Evolutionary conservation across 1,139 yeast species (phyloP).

Genomic region (Yamadazyma atmosphaerica): DNA sequence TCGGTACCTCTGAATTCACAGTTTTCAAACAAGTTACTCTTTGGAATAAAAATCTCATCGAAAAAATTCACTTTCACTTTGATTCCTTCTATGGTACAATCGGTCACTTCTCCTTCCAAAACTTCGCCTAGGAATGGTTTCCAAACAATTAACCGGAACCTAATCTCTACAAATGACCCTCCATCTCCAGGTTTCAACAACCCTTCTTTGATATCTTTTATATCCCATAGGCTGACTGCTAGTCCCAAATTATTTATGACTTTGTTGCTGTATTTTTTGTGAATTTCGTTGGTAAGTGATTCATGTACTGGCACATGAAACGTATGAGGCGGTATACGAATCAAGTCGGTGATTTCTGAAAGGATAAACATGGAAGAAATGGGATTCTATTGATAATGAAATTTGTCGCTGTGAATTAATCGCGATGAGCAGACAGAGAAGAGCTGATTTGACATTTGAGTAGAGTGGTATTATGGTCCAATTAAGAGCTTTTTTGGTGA

Average conservation of each 20-base stretch:
- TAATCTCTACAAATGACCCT: slow-evolving; percentile 74
- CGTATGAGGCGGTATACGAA: slow-evolving; percentile 84
- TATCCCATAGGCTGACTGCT: slow-evolving; percentile 81
- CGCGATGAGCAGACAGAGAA: not conserved
- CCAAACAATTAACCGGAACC: slow-evolving; percentile 77
- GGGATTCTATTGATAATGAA: not conserved
- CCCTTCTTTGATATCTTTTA: slow-evolving; percentile 80
- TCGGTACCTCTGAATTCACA: slow-evolving; percentile 71
- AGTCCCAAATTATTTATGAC: slow-evolving; percentile 82
- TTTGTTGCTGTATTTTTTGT: slow-evolving; percentile 81
- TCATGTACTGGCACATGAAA: slow-evolving; percentile 70
- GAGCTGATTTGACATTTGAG: too few species aligned
- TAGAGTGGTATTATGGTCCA: too few species aligned
- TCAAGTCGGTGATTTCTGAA: slow-evolving; percentile 75
- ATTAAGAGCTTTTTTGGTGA: too few species aligned
- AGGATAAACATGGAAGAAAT: slow-evolving; percentile 69
- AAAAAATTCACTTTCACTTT: slow-evolving; percentile 83
- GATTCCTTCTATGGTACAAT: slow-evolving; percentile 84
- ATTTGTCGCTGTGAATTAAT: not conserved
- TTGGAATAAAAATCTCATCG: slow-evolving; percentile 89
- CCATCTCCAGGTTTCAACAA: slow-evolving; percentile 96
- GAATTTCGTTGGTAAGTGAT: slow-evolving; percentile 78
- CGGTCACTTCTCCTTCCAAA: slow-evolving; percentile 90
- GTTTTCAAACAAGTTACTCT: slow-evolving; percentile 74
- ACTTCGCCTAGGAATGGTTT: slow-evolving; percentile 94